phyloP scores from a whole-genome alignment of 441 rosid species.

The Syzygium syzygioides region DNA sequence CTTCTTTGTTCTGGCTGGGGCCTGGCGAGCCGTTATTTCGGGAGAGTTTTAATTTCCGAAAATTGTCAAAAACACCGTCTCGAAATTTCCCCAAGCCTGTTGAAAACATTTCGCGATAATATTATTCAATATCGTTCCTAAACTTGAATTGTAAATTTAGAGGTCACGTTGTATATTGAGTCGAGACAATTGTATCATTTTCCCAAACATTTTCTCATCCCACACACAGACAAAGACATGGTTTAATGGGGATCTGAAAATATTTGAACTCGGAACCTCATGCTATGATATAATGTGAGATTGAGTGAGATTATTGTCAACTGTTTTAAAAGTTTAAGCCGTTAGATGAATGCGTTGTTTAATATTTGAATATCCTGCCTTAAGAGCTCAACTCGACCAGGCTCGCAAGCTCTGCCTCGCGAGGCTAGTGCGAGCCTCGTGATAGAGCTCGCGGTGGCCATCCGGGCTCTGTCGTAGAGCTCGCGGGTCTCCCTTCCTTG shows the following conservation, averaged over 20 bases:
- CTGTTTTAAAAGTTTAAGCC: too few species aligned
- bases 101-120: neutral
- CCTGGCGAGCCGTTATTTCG: neutral
- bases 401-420: accelerated
- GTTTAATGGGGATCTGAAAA: too few species aligned
- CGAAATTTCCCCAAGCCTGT: neutral
- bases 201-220: too few species aligned
- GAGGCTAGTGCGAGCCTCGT: neutral
- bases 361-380: neutral
- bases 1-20: neutral
- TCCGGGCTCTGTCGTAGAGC: neutral
- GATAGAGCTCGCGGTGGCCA: neutral
- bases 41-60: neutral
- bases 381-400: neutral
- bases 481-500: neutral
- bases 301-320: too few species aligned
- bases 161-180: too few species aligned
- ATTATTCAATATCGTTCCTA: accelerated
- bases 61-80: neutral
- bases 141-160: too few species aligned
- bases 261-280: too few species aligned
- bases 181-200: too few species aligned
- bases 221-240: too few species aligned
- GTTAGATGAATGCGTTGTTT: too few species aligned
- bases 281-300: too few species aligned